Evolutionary conservation across 768 basidiomycete genomes (phyloP).

Genomic region (Coprinopsis strossmayeri): DNA sequence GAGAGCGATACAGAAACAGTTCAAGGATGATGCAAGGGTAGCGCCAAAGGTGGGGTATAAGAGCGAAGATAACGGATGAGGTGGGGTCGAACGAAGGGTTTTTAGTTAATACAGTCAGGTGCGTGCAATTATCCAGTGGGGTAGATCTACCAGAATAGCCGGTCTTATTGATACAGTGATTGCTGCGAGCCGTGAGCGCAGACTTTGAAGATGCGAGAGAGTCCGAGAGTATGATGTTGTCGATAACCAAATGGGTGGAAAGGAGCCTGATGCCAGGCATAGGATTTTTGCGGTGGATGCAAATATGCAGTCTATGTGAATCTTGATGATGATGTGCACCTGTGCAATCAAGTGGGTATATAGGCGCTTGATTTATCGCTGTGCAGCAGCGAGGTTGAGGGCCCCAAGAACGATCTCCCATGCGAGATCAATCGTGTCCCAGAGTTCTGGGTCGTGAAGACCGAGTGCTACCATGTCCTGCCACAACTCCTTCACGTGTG

Average conservation of each 20-base stretch:
- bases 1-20: neutral
- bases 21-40: neutral
- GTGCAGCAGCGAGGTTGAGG: slow-evolving; percentile 39
- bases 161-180: slow-evolving; percentile 5
- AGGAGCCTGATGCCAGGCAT: neutral
- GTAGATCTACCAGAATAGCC: neutral
- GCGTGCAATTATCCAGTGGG: neutral
- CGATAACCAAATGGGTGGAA: neutral
- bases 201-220: neutral
- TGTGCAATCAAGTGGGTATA: neutral
- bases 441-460: slow-evolving; percentile 63
- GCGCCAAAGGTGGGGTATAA: neutral
- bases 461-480: slow-evolving; percentile 73
- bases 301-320: slow-evolving; percentile 12
- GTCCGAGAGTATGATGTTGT: neutral
- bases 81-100: neutral
- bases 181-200: slow-evolving; percentile 3
- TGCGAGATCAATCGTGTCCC: slow-evolving; percentile 72
- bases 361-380: slow-evolving; percentile 11
- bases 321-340: neutral
- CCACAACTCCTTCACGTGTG: slow-evolving; percentile 74
- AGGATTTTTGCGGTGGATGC: neutral
- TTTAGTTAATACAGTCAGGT: neutral
- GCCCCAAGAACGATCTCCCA: slow-evolving; percentile 70
- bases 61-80: neutral